phyloP scores from a whole-genome alignment of 805 yeast genomes.

The Jamesozyma lodderae region DNA sequence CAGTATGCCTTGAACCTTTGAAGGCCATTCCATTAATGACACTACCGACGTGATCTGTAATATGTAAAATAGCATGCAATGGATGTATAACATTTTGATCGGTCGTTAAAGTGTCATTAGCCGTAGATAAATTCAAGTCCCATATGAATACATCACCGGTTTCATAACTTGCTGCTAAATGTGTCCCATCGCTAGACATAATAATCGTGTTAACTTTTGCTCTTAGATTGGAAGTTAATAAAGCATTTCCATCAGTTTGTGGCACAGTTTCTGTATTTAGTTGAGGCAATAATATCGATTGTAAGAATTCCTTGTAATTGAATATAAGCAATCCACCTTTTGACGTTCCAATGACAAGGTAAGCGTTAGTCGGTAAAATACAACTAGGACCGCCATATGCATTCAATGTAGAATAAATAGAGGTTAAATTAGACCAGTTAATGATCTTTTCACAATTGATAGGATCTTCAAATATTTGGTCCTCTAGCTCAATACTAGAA shows the following conservation, averaged over 20 bases:
- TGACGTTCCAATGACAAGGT: constrained; percentile 58
- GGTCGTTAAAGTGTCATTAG: neutral
- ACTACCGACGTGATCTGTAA: constrained; percentile 28
- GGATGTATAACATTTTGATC: constrained; percentile 4
- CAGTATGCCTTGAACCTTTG: constrained; percentile 44
- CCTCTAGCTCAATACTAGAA: too few relatives aligned
- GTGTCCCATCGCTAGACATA: constrained; percentile 60
- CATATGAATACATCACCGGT: constrained; percentile 62
- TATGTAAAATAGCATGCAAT: constrained; percentile 22
- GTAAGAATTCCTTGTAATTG: constrained; percentile 55
- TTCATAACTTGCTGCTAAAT: constrained; percentile 58
- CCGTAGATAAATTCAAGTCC: constrained; percentile 37
- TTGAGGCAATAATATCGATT: constrained; percentile 29
- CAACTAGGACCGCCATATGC: constrained; percentile 46
- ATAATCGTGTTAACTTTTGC: constrained; percentile 49
- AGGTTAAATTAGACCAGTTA: constrained; percentile 16
- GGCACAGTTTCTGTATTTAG: neutral
- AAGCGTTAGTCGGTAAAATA: constrained; percentile 36
- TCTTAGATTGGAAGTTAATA: constrained; percentile 11
- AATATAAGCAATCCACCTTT: constrained; percentile 59
- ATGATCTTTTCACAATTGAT: constrained; percentile 3
- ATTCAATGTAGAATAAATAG: constrained; percentile 20
- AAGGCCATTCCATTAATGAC: constrained; percentile 39
- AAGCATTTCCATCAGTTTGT: neutral
- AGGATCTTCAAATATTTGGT: neutral